Base-by-base conservation (phyloP, 192 early-diverging fungal species). In the Coemansia sp. region DNA sequence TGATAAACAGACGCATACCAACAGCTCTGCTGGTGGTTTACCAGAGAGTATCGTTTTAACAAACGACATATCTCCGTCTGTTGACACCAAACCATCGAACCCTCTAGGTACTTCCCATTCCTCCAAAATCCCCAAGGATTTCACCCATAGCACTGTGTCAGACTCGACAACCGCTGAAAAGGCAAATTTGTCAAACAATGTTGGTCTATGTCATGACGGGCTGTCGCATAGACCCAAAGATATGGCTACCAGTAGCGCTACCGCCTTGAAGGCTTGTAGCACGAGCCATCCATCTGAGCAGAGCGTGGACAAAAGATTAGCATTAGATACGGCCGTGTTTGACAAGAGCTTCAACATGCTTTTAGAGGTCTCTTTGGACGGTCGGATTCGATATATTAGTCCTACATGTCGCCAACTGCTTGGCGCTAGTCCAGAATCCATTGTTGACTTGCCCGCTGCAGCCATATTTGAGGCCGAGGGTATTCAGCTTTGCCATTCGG, bases 361-460 rank as follows among this genome's bases (percentile, higher is more conserved):
- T 6, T 44, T 81, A 0, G 79, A 81, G 58, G 53, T 75, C 2
- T 48, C 63, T 6, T 45, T 81, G 41, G 79, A 81, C 5, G 79
- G 74, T 17, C 73, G 70, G 22, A 75, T 81, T 7, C 69, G 79
- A 25, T 81, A 81, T 14, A 72, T 81, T 48, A 81, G 79, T 39
- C 79, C 79, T 1, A 69, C 73, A 5, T 70, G 79, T 17, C 70
- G 48, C 44, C 69, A 54, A 2, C 64, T 81, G 5, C 54, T 81
- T 6, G 79, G 70, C 2, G 57, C 67, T 1, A 64, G 67, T 43
- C 70, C 74, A 13, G 70, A 68, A 5, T 44, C 56, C 5, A 58
- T 81, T 56, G 48, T 72, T 20, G 67, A 67, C 32, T 64, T 70
- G 70, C 79, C 74, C 32, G 74, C 69, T 10, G 56, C 66, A 25